Percentiles rank a stretch among this genome's conserved stretches.
These are phyloP conservation scores for Anaeramoeba flamelloides DNA, from an alignment of 78 protist genomes.

Conservation along the genomic window DNA sequence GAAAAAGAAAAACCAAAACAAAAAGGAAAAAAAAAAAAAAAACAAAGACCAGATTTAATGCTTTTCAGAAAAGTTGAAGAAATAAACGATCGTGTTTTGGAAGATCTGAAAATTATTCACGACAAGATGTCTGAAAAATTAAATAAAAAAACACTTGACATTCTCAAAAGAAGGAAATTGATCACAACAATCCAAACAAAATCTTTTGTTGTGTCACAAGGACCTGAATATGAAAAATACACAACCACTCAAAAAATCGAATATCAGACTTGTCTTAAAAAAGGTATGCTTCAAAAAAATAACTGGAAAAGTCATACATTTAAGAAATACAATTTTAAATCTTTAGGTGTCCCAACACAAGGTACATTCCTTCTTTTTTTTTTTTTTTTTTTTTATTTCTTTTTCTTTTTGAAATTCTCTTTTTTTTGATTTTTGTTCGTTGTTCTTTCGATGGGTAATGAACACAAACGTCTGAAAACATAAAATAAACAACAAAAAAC, in stretches of 20 bases:
- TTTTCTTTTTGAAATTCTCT: too few relatives aligned
- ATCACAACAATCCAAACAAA: too few relatives aligned
- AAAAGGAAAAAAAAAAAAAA: not conserved
- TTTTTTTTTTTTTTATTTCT: too few relatives aligned
- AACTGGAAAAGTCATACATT: not conserved
- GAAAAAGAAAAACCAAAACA: not conserved
- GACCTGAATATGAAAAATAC: constrained; percentile 6
- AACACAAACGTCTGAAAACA: too few relatives aligned
- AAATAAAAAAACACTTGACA: not conserved
- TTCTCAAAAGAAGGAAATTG: constrained; percentile 5
- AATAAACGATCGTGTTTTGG: not conserved
- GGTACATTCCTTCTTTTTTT: too few relatives aligned
- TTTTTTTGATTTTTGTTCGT: too few relatives aligned
- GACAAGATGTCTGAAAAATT: not conserved
- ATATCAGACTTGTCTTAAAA: constrained; percentile 1
- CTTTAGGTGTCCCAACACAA: not conserved
- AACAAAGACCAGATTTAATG: not conserved
- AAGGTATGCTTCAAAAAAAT: constrained; percentile 4
- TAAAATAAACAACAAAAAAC: too few relatives aligned
- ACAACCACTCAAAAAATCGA: too few relatives aligned
- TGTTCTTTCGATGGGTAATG: too few relatives aligned
- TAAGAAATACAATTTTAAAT: constrained; percentile 5
- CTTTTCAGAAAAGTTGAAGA: constrained; percentile 1
- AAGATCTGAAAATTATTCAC: constrained; percentile 1
- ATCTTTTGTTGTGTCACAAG: constrained; percentile 7